Evolutionary conservation across 352 stramenopile genomes (phyloP).

Genomic region (Peronospora belbahrii): DNA sequence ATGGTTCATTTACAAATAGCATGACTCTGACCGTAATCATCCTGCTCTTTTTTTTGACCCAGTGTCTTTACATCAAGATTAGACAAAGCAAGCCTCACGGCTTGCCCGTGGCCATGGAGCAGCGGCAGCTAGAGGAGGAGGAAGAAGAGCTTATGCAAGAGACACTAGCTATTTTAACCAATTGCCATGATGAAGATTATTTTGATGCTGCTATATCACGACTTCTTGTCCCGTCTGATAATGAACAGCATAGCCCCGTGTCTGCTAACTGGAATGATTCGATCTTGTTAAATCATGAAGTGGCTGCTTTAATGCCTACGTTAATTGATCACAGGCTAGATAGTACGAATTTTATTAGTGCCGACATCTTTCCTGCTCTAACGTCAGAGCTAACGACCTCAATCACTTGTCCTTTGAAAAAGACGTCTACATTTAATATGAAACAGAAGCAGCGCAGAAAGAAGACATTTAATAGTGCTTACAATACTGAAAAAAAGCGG

Average conservation of each 20-base stretch:
- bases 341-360: not conserved
- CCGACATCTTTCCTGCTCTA: constrained; percentile 9
- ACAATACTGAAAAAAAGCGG: constrained; percentile 25
- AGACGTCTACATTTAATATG: constrained; percentile 7
- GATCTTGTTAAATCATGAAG: constrained; percentile 10
- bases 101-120: constrained; percentile 24
- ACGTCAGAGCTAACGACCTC: constrained; percentile 8
- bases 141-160: constrained; percentile 36
- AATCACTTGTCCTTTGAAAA: constrained; percentile 17
- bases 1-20: no score
- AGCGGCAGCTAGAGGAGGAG: constrained; percentile 24
- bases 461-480: constrained; percentile 9
- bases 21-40: constrained; percentile 1
- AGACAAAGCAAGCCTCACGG: constrained; percentile 10
- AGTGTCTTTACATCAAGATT: constrained; percentile 13
- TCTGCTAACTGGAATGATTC: constrained; percentile 9
- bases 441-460: constrained; percentile 21
- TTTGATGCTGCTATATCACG: constrained; percentile 30
- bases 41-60: no score
- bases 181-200: constrained; percentile 28
- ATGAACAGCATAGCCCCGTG: constrained; percentile 21
- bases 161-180: constrained; percentile 31
- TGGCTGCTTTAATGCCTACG: not conserved
- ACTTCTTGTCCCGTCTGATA: constrained; percentile 26
- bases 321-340: not conserved